Base-by-base conservation (phyloP, 1,284 basidiomycete species). In the Pseudozyma sp. region DNA sequence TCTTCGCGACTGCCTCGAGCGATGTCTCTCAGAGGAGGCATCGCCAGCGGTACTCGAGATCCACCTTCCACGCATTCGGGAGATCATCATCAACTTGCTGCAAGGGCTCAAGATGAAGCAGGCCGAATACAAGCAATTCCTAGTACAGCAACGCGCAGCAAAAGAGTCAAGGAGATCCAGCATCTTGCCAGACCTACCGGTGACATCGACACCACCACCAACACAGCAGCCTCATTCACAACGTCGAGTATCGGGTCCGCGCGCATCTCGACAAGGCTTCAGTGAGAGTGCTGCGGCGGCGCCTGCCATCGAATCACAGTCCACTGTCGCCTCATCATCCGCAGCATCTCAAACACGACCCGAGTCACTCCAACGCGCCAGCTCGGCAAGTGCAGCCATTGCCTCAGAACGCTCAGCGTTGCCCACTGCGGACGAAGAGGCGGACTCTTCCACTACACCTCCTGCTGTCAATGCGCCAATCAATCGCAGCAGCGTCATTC, bases 21-120 rank as follows among this genome's bases (percentile, higher is more conserved):
- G 91, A 78, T 93, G 94, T 81, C 88, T 97, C 44, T 90, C 94
- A 8, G 95, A 97, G 86, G 93, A 96, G 59, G 94, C 95, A 36
- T 92, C 90, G 0, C 88, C 89, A 8, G 91, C 92, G 56, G 94
- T 93, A 67, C 90, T 99, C 67, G 93, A 96, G 55, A 87, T 91
- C 1, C 97, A 94, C 86, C 89, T 98, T 5, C 96, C 97, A 19
- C 90, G 90, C 70, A 95, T 98, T 51, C 91, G 96, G 51, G 89
- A 90, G 77, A 97, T 98, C 85, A 97, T 99, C 85, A 96, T 95
- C 55, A 91, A 90, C 79, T 89, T 99, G 5, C 86, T 99, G 35
- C 93, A 95, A 80, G 97, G 95, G 6, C 88, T 99, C 31, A 92
- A 96, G 70, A 89, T 88, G 63, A 98, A 98, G 86, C 97, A 99